Conservation (phyloP, 305 asterid genomes). For the Rubia balearica region DNA sequence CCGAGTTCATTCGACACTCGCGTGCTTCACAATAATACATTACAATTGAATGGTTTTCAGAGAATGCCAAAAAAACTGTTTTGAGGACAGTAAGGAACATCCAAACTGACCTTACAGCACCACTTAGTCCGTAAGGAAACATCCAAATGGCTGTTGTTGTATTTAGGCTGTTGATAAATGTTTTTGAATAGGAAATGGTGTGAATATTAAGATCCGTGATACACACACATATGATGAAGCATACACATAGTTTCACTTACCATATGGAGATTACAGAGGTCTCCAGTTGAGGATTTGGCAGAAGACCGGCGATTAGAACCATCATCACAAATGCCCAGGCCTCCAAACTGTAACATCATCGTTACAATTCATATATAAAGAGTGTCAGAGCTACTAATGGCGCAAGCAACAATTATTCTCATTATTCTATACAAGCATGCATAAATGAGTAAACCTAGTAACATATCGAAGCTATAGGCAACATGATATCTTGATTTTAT, state of each 20-base stretch:
- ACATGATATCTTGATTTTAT: not conserved
- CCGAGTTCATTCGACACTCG: slow-evolving; percentile 80
- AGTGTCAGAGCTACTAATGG: no score
- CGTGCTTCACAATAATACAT: slow-evolving; percentile 37
- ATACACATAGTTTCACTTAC: slow-evolving; percentile 22
- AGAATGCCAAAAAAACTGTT: not conserved
- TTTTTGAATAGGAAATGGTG: not conserved
- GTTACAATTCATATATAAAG: no score
- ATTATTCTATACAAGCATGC: no score
- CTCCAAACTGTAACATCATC: slow-evolving; percentile 58
- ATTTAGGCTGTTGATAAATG: slow-evolving; percentile 42
- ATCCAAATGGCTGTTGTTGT: slow-evolving; percentile 69
- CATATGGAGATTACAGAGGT: slow-evolving; percentile 76
- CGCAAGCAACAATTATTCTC: no score
- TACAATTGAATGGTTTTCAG: not conserved
- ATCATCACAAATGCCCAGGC: slow-evolving; percentile 79
- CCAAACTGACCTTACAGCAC: slow-evolving; percentile 60
- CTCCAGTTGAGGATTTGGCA: slow-evolving; percentile 72
- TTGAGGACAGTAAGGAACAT: not conserved
- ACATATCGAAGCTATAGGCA: no score
- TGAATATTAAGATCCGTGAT: not conserved
- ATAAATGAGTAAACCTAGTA: no score
- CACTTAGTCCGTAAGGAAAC: slow-evolving; percentile 76
- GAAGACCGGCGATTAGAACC: slow-evolving; percentile 85
- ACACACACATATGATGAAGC: not conserved